phyloP scores from a whole-genome alignment of 768 basidiomycete species.

The Auricularia cornea region DNA sequence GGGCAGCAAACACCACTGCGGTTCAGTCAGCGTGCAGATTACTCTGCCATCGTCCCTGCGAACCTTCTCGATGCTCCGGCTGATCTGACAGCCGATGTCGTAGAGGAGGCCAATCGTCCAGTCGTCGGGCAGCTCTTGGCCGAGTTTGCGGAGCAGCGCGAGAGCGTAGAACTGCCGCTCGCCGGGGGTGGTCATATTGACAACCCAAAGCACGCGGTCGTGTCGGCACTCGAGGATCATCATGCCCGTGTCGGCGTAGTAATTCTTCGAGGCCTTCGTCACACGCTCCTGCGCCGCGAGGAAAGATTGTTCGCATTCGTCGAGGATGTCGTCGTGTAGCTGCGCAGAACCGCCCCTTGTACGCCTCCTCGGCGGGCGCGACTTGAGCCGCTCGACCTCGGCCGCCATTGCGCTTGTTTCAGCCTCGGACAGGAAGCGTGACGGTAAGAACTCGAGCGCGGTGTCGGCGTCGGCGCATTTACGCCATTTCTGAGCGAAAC shows the following conservation, averaged over 20 bases:
- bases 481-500: slow-evolving; percentile 26
- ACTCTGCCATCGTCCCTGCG: too few relatives aligned
- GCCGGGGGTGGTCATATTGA: slow-evolving; percentile 33
- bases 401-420: slow-evolving; percentile 15
- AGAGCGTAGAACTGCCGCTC: slow-evolving; percentile 33
- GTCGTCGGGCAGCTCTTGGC: slow-evolving; percentile 18
- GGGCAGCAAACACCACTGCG: slow-evolving; percentile 1
- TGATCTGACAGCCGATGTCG: slow-evolving; percentile 28
- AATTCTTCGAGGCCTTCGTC: slow-evolving; percentile 16
- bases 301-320: slow-evolving; percentile 27
- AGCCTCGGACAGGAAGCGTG: slow-evolving; percentile 15
- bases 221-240: slow-evolving; percentile 13
- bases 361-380: neutral
- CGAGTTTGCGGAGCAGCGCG: slow-evolving; percentile 25
- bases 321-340: slow-evolving; percentile 19
- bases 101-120: slow-evolving; percentile 23
- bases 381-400: slow-evolving; percentile 7
- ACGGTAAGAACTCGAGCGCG: slow-evolving; percentile 12
- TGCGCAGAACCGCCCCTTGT: neutral
- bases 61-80: slow-evolving; percentile 19
- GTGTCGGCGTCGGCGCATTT: slow-evolving; percentile 11
- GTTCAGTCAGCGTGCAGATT: neutral
- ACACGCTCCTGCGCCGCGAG: slow-evolving; percentile 27
- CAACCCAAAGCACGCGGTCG: slow-evolving; percentile 21
- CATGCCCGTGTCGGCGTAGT: slow-evolving; percentile 10